Base-by-base conservation (phyloP, 257 asterid species). In the Buddleja alternifolia region DNA sequence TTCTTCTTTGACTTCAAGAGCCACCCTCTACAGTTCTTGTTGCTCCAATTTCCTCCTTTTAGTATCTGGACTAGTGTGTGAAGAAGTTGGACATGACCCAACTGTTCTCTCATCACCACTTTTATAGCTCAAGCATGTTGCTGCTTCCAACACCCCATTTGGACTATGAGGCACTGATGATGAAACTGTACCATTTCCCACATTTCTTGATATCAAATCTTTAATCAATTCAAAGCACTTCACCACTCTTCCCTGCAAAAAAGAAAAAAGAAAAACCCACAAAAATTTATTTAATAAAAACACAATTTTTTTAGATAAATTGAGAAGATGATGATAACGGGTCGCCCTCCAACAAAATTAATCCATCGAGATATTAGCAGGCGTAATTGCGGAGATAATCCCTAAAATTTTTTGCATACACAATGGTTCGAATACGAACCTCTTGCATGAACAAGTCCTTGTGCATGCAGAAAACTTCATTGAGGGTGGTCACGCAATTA, bases 101-200 rank as follows among this genome's bases (percentile, higher is more conserved):
- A 68, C 69, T 46, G 82, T 66, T 77, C 66, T 75, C 50, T 75
- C 85, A 60, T 81, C 87, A 75, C 80, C 87, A 75, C 80, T 86
- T 75, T 66, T 79, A 58, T 73, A 76, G 84, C 93, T 90, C 80
- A 83, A 56, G 59, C 83, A 70, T 46, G 34, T 29, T 29, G 78
- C 85, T 47, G 79, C 93, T 17, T 90, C 95, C 70, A 87, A 63
- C 60, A 88, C 92, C 71, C 92, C 90, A 72, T 68, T 83, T 16
- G 92, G 94, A 67, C 92, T 90, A 44, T 71, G 79, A 48, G 90
- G 82, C 44, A 77, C 57, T 12, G 73, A 53, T 21, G 69, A 44
- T 32, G 72, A 6, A 60, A 19, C 68, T 19, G 71, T 15, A 46
- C 53, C 78, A 52, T 10, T 51, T 32, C 47, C 77, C 61, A 36